These are phyloP conservation scores for Xylaria intraflava DNA, from an alignment of 495 filamentous ascomycete species.

Conservation along the genomic window DNA sequence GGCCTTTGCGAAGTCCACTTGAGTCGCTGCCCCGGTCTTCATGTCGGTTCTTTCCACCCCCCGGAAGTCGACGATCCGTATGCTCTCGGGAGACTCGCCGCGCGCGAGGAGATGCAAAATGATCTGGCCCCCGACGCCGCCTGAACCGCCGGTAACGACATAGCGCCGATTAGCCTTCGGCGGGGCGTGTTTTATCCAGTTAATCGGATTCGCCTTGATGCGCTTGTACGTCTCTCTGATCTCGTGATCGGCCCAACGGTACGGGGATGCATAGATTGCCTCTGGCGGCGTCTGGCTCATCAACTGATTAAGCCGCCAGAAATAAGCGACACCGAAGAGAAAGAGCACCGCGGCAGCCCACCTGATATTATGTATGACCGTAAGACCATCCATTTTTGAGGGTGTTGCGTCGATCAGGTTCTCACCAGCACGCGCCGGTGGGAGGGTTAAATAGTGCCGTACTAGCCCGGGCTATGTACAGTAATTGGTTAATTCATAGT, in stretches of 20 bases:
- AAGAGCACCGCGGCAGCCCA: conserved; percentile 14
- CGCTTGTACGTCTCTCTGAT: conserved; percentile 44
- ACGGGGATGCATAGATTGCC: conserved; percentile 35
- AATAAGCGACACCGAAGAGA: conserved; percentile 33
- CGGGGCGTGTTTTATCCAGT: conserved; percentile 44
- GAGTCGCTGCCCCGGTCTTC: conserved; percentile 26
- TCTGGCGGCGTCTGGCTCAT: conserved; percentile 45
- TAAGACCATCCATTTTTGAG: conserved; percentile 14
- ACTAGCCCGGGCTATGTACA: too few relatives aligned
- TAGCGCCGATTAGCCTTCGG: conserved; percentile 50
- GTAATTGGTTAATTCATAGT: too few relatives aligned
- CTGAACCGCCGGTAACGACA: conserved; percentile 51
- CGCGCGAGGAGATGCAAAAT: conserved; percentile 48
- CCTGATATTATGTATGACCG: background rate
- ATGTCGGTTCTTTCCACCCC: conserved; percentile 36
- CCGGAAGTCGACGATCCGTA: conserved; percentile 50
- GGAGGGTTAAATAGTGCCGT: background rate
- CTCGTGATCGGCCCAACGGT: conserved; percentile 48
- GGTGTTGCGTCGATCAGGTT: background rate
- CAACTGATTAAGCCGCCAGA: conserved; percentile 47
- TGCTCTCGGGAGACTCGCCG: conserved; percentile 45
- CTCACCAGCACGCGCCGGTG: background rate
- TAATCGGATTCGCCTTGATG: conserved; percentile 36
- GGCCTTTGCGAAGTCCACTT: conserved; percentile 43
- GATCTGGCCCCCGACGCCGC: conserved; percentile 54